Conservation (phyloP, 768 basidiomycete genomes). For the Dacryopinax primogenitus region DNA sequence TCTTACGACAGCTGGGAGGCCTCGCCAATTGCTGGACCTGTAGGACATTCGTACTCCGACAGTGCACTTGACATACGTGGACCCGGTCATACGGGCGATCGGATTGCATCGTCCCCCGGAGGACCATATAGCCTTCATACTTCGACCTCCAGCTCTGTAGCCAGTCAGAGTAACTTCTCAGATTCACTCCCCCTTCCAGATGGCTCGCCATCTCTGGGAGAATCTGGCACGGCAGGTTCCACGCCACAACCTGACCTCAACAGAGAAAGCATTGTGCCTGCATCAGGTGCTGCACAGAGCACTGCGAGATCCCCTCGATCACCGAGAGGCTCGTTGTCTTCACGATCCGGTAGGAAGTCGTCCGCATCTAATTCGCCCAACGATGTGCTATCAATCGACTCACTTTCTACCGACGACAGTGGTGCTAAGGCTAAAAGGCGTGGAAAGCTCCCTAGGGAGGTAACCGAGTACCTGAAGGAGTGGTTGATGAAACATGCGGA, state of each 20-base stretch:
- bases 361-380: not conserved
- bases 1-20: conserved; percentile 4
- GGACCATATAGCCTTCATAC: not conserved
- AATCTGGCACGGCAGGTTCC: not conserved
- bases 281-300: not conserved
- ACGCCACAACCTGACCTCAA: not conserved
- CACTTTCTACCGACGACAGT: not conserved
- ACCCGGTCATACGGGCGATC: not conserved
- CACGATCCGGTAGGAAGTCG: conserved; percentile 1
- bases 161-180: not conserved
- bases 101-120: not conserved
- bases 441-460: conserved; percentile 81
- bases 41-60: not conserved
- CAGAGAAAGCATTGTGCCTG: not conserved
- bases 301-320: not conserved
- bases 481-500: conserved; percentile 82
- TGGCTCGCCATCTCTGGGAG: not conserved
- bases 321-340: not conserved
- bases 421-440: conserved; percentile 25
- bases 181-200: not conserved
- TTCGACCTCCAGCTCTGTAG: not conserved
- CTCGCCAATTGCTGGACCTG: not conserved
- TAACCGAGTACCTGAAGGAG: conserved; percentile 76
- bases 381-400: not conserved
- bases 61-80: not conserved